These are phyloP conservation scores for Claviceps spartinae DNA, from an alignment of 2,329 filamentous ascomycete species.

Conservation along the genomic window DNA sequence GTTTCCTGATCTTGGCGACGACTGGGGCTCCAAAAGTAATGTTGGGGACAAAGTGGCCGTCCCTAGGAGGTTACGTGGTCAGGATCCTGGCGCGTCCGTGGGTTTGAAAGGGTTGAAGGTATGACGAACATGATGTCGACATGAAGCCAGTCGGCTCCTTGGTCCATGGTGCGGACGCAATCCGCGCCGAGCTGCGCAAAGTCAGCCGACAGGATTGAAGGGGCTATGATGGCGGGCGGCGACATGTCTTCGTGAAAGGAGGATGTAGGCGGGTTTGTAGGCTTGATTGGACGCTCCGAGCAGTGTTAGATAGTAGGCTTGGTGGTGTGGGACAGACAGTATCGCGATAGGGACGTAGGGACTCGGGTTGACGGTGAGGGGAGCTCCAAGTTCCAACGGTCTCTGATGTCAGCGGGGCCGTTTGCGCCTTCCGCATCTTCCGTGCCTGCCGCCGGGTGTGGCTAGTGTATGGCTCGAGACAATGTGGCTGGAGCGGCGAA, in stretches of 20 bases:
- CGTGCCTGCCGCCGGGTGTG: background rate
- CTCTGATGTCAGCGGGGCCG: conserved; percentile 9
- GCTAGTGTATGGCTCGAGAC: background rate
- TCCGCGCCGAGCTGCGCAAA: conserved; percentile 79
- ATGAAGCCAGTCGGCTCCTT: conserved; percentile 86
- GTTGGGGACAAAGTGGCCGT: conserved; percentile 97
- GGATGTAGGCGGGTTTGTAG: background rate
- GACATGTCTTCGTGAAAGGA: conserved; percentile 47
- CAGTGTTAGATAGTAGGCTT: too few relatives aligned
- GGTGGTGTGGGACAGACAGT: too few relatives aligned
- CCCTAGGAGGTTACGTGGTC: conserved; percentile 39
- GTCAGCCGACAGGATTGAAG: conserved; percentile 95
- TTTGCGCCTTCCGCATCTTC: background rate
- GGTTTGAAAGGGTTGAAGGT: conserved; percentile 11
- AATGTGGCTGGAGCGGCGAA: too few relatives aligned
- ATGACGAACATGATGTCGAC: conserved; percentile 67
- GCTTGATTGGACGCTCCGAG: background rate
- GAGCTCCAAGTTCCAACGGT: background rate
- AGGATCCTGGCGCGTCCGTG: background rate
- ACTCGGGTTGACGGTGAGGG: too few relatives aligned
- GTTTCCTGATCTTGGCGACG: conserved; percentile 80
- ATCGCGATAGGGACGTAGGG: too few relatives aligned
- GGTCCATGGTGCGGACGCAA: conserved; percentile 72
- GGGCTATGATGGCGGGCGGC: conserved; percentile 85
- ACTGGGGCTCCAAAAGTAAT: conserved; percentile 94